Base-by-base conservation (phyloP, 164 flowering plant genomes). In the Berberis vulgaris region DNA sequence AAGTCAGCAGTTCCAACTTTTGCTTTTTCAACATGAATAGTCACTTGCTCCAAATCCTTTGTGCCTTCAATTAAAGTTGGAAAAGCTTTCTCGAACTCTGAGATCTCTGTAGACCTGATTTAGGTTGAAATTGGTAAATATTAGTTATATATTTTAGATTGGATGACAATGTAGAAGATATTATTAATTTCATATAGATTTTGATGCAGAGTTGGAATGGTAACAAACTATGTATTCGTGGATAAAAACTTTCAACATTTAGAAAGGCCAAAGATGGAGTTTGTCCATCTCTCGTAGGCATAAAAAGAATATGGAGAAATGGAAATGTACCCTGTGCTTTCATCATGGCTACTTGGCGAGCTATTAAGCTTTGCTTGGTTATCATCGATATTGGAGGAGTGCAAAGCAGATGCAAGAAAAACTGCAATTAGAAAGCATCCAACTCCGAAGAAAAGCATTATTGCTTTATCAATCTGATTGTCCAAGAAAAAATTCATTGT, bases 401-500 rank as follows among this genome's bases (percentile, higher is more conserved):
- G 94, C 53, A 87, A 84, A 49, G 81, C 84, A 43, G 94, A 77
- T 41, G 80, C 90, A 60, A 87, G 85, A 71, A 80, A 82, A 62
- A 82, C 94, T 6, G 90, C 94, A 52, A 85, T 54, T 62, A 87
- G 70, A 74, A 87, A 87, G 80, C 88, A 87, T 61, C 69, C 94
- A 45, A 87, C 95, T 0, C 97, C 97, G 26, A 94, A 87, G 69
- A 90, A 90, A 74, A 90, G 88, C 49, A 90, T 83, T 68, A 79
- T 82, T 5, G 97, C 94, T 62, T 45, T 82, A 60, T 90, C 87
- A 59, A 87, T 90, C 63, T 70, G 74, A 70, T 75, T 87, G 63
- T 90, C 95, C 44, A 90, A 72, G 76, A 84, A 90, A 80, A 87
- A 90, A 65, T 87, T 90, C 81, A 90, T 47, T 41, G 90, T 87